phyloP scores from a whole-genome alignment of 768 basidiomycete species.

The Boletus edulis region DNA sequence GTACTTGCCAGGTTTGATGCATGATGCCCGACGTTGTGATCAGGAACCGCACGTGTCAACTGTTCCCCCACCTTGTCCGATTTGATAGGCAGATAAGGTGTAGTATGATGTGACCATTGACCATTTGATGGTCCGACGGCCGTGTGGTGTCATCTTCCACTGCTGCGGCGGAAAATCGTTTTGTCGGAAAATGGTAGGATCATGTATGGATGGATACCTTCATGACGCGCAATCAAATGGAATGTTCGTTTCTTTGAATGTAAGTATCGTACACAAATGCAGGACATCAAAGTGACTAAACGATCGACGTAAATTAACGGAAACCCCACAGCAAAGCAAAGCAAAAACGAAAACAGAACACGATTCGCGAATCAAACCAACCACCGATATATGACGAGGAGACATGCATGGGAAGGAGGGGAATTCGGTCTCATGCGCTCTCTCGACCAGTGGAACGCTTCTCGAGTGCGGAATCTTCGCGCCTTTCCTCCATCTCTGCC shows the following conservation, averaged over 20 bases:
- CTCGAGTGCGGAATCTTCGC: slow-evolving; percentile 16
- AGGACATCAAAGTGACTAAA: neutral
- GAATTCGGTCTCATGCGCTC: slow-evolving; percentile 2
- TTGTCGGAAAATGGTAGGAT: neutral
- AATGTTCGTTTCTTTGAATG: neutral
- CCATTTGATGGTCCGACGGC: too few species aligned
- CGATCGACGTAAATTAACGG: neutral
- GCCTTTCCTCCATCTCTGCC: slow-evolving; percentile 19
- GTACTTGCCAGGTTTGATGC: too few species aligned
- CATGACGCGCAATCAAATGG: too few species aligned
- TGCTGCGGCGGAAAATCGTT: neutral
- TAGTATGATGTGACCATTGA: too few species aligned
- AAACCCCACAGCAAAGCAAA: neutral
- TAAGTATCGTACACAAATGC: neutral
- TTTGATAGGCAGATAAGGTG: too few species aligned
- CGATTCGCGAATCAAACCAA: neutral
- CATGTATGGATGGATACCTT: neutral
- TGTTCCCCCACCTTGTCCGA: too few species aligned
- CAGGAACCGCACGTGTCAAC: too few species aligned
- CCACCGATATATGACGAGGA: neutral
- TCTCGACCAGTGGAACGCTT: slow-evolving; percentile 13
- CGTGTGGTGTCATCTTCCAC: too few species aligned
- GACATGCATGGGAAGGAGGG: neutral
- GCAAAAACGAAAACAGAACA: neutral
- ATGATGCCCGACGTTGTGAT: too few species aligned